Base-by-base conservation (phyloP, 2,329 filamentous ascomycete genomes). In the Microsporum canis region DNA sequence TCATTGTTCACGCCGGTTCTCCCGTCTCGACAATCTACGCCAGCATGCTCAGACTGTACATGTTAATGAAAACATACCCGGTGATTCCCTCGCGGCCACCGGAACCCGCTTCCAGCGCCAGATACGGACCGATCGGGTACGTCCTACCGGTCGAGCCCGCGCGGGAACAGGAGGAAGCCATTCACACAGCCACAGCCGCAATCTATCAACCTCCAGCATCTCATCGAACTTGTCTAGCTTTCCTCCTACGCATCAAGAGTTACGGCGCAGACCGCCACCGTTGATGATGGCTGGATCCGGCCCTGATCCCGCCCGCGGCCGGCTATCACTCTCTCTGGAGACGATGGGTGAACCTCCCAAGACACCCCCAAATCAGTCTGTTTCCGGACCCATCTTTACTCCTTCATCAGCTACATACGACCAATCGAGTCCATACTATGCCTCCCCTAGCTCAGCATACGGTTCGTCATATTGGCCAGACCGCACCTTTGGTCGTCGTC, bases 31-130 rank as follows among this genome's bases (percentile, higher is more conserved):
- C 73, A 99, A 99, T 71, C 78, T 99, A 58, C 85, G 94, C 62
- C 94, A 99, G 72, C 94, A 99, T 79, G 94, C 94, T 51, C 91
- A 96, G 73, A 97, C 94, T 0, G 94, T 99, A 0, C 94, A 99
- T 72, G 88, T 95, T 62, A 96, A 97, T 72, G 94, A 97, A 72
- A 91, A 96, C 61, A 99, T 99, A 38, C 94, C 94, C 2, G 85
- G 86, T 45, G 91, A 96, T 72, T 97, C 94, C 1, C 82, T 97
- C 23, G 94, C 94, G 14, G 94, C 92, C 3, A 94, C 89, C 1
- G 91, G 91, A 29, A 95, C 91, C 6, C 82, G 92, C 43, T 96
- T 95, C 68, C 92, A 96, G 69, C 83, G 92, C 64, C 91, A 96
- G 73, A 90, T 96, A 62, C 84, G 92, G 59, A 95, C 89, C 0